phyloP scores from a whole-genome alignment of 2,329 filamentous ascomycete genomes.

The Penicillium sp. region DNA sequence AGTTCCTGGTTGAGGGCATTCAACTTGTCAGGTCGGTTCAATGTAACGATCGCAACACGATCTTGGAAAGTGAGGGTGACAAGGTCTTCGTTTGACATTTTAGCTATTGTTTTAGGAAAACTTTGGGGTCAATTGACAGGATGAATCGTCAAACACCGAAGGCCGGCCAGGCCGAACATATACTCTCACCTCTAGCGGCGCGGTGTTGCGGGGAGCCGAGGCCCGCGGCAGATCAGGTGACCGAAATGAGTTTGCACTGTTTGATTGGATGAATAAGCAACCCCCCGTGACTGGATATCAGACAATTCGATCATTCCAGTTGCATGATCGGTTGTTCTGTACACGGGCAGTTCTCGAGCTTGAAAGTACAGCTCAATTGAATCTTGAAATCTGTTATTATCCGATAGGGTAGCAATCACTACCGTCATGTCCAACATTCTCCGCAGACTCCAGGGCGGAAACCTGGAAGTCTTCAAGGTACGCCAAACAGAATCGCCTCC shows the following conservation, averaged over 20 bases:
- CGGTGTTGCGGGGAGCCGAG: constrained; percentile 24
- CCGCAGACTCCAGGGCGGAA: constrained; percentile 71
- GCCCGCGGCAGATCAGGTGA: constrained; percentile 21
- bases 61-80: constrained; percentile 63
- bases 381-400: neutral
- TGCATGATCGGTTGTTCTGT: neutral
- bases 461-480: constrained; percentile 95
- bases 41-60: constrained; percentile 77
- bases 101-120: neutral
- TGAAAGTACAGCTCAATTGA: neutral
- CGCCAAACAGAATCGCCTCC: constrained; percentile 8
- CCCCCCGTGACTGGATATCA: constrained; percentile 9
- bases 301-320: neutral
- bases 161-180: neutral
- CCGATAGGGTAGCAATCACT: neutral
- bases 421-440: constrained; percentile 40
- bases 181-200: neutral
- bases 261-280: constrained; percentile 18
- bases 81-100: constrained; percentile 41
- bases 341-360: neutral
- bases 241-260: constrained; percentile 15
- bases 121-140: neutral
- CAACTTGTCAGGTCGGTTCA: constrained; percentile 82
- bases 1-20: constrained; percentile 71
- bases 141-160: neutral